Evolutionary conservation across 2,329 filamentous ascomycete genomes (phyloP).

Genomic region (Stagonosporopsis chrysanthemi): DNA sequence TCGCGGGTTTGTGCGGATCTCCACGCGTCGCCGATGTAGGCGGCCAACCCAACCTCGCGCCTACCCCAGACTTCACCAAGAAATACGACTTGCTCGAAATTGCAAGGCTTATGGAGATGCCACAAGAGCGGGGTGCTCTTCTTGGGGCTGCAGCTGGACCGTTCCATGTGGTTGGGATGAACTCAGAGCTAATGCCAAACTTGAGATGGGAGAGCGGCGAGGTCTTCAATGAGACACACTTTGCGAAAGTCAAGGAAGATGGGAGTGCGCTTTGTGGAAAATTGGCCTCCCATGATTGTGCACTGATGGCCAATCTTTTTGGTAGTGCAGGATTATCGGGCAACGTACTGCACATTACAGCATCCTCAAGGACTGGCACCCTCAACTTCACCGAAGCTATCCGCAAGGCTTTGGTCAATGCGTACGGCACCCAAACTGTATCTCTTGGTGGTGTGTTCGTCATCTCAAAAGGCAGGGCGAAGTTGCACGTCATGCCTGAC

Average conservation of each 20-base stretch:
- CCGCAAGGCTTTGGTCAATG: conserved; percentile 15
- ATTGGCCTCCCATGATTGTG: conserved; percentile 22
- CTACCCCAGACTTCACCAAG: conserved; percentile 18
- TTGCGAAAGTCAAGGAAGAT: conserved; percentile 20
- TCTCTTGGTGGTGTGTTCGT: conserved; percentile 26
- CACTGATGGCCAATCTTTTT: conserved; percentile 28
- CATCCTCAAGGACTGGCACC: conserved; percentile 15
- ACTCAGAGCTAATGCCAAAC: conserved; percentile 27
- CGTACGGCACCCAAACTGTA: conserved; percentile 17
- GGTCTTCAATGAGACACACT: conserved; percentile 13
- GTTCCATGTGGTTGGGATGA: conserved; percentile 23
- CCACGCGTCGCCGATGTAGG: conserved; percentile 55
- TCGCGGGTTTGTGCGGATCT: conserved; percentile 51
- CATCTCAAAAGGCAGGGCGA: conserved; percentile 20
- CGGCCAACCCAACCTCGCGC: conserved; percentile 47
- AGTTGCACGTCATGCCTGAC: conserved; percentile 27
- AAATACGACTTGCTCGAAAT: conserved; percentile 18
- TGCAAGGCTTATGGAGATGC: conserved; percentile 25
- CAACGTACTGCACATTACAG: conserved; percentile 23
- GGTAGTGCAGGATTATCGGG: conserved; percentile 21
- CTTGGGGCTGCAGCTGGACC: conserved; percentile 29
- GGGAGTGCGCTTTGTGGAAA: conserved; percentile 16
- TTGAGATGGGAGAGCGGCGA: conserved; percentile 13
- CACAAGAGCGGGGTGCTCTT: conserved; percentile 14
- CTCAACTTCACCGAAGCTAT: conserved; percentile 28